Evolutionary conservation across 306 rosid genomes (phyloP), one percentile per base, ranked within the genome.

Genomic region (Benincasa hispida): DNA sequence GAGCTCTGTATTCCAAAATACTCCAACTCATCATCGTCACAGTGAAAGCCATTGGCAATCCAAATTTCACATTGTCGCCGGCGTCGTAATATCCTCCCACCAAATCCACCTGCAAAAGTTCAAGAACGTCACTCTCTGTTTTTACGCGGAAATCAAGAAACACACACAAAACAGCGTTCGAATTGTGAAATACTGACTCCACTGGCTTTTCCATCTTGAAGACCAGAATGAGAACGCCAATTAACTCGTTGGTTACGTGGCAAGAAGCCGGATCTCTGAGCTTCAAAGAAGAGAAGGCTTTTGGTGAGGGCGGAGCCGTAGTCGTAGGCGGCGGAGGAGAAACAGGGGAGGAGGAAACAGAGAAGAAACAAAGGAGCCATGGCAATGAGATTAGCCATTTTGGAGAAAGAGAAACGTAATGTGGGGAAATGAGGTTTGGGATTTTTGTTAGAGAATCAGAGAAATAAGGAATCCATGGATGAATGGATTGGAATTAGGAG

Each of bases 21-120:
- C 99, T 90, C 99, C 99, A 95, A 3, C 97, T 89, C 97, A 95
- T 83, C 99, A 95, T 95, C 19, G 99, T 95, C 3, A 90, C 90
- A 0, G 99, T 95, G 67, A 95, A 95, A 1, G 99, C 99, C 98
- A 95, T 95, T 21, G 99, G 98, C 42, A 95, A 42, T 1, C 99
- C 99, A 55, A 95, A 95, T 85, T 95, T 95, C 78, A 95, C 98
- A 85, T 92, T 95, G 89, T 95, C 99, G 47, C 99, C 99, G 11
- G 99, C 99, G 58, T 95, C 99, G 21, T 92, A 92, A 83, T 95
- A 95, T 34, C 99, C 99, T 6, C 99, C 98, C 7, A 90, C 98
- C 58, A 95, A 95, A 86, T 92, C 91, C 79, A 95, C 95, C 98
- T 91, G 82, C 45, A 84, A 34, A 42, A 10, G 11, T 50, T 2